These are phyloP conservation scores for Bipolaris bicolor DNA, from an alignment of 2,329 filamentous ascomycete genomes.

Conservation along the genomic window DNA sequence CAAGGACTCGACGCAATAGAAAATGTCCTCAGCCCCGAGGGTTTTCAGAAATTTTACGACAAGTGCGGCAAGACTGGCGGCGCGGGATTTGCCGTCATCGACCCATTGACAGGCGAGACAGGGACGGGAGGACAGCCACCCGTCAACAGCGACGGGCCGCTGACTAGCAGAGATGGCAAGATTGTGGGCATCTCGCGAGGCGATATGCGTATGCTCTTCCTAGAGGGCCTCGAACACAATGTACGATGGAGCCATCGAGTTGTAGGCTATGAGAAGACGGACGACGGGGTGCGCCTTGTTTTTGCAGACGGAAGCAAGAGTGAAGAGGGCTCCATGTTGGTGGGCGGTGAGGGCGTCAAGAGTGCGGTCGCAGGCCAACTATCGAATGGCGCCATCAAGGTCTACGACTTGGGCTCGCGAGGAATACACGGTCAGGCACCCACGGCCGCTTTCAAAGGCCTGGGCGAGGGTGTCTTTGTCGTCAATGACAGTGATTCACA, in stretches of 20 bases:
- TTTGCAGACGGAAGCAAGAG: conserved; percentile 67
- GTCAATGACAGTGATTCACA: conserved; percentile 57
- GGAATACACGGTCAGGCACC: conserved; percentile 71
- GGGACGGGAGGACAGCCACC: conserved; percentile 31
- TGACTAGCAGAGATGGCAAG: conserved; percentile 63
- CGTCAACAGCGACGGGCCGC: conserved; percentile 29
- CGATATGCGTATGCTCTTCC: conserved; percentile 66
- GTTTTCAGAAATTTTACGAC: conserved; percentile 64
- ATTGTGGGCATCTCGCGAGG: conserved; percentile 67
- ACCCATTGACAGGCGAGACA: conserved; percentile 61
- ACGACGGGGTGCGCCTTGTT: conserved; percentile 60
- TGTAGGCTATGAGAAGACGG: conserved; percentile 63
- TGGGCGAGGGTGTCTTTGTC: conserved; percentile 69
- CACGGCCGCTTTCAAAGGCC: conserved; percentile 63
- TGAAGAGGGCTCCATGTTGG: conserved; percentile 63
- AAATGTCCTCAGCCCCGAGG: conserved; percentile 57
- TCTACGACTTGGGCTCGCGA: conserved; percentile 67
- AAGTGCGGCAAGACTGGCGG: conserved; percentile 66
- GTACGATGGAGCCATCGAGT: conserved; percentile 65
- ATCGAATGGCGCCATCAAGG: conserved; percentile 63
- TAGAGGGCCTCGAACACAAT: conserved; percentile 61
- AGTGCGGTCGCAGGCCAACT: conserved; percentile 66
- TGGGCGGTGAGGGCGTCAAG: conserved; percentile 68
- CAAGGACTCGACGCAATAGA: conserved; percentile 68
- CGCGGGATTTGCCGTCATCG: conserved; percentile 56